Base-by-base conservation (phyloP, 257 asterid species). In the Euphrasia confusa region DNA sequence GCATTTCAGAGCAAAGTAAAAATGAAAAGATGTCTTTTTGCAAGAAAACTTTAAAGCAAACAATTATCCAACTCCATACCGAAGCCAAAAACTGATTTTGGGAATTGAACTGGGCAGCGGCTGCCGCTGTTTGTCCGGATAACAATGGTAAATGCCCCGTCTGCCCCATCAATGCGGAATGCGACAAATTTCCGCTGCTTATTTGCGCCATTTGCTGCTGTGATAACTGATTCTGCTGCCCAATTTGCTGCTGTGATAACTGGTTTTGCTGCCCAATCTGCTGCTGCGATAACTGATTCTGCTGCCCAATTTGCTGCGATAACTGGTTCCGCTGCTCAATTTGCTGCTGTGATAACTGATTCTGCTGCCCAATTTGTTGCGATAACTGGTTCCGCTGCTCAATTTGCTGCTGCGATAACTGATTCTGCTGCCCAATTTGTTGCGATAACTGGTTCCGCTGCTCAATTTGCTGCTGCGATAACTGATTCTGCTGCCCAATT, bases 151-250 rank as follows among this genome's bases (percentile, higher is more conserved):
- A 78, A 53, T 83, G 89, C 53, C 93, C 89, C 4, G 91, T 79
- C 75, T 83, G 97, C 61, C 90, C 95, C 87, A 88, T 75, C 76
- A 83, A 67, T 9, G 81, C 86, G 12, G 95, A 75, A 71, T 95
- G 75, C 24, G 86, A 54, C 70, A 88, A 71, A 78, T 78, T 83
- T 55, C 87, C 87, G 59, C 78, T 42, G 6, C 75, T 78, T 68
- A 88, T 77, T 70, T 84, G 94, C 65, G 83, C 85, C 68, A 83
- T 30, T 71, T 81, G 87, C 40, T 68, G 80, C 18, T 67, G 82
- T 64, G 74, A 77, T 58, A 75, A 54, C 61, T 73, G 81, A 58
- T 39, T 73, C 75, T 77, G 86, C 63, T 84, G 90, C 58, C 84
- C 80, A 60, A 77, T 4, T 65, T 30, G 33, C 33, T 76, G 84